Evolutionary conservation across 257 asterid species (phyloP).

Genomic region (Lycium ferocissimum): DNA sequence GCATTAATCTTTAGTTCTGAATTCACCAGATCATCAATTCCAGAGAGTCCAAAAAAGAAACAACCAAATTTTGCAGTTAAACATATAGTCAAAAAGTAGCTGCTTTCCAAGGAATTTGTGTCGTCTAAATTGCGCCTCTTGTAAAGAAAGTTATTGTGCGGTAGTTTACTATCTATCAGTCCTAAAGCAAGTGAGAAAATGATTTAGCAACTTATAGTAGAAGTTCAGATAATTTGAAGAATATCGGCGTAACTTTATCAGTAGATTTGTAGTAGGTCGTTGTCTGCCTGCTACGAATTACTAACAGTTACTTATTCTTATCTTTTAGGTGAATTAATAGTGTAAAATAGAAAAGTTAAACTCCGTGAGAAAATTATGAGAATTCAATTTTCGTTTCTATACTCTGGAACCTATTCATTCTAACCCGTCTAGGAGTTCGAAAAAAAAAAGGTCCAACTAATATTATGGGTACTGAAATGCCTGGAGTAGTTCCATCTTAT

Average conservation of each 20-base stretch:
- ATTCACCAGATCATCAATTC: background rate
- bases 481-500: background rate
- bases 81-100: constrained; percentile 13
- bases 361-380: background rate
- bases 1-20: background rate
- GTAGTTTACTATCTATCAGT: background rate
- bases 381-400: background rate
- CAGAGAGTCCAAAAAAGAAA: background rate
- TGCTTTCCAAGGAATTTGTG: background rate
- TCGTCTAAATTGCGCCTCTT: background rate
- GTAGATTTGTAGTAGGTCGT: background rate
- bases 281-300: background rate
- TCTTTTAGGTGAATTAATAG: background rate
- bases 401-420: background rate
- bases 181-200: background rate
- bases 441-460: background rate
- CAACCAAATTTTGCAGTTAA: background rate
- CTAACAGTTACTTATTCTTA: background rate
- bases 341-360: background rate
- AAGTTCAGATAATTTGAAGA: background rate
- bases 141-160: background rate
- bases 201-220: background rate
- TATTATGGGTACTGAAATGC: background rate
- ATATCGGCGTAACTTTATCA: background rate
- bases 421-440: background rate